Percentiles rank a stretch among this genome's conserved stretches.
Conservation (phyloP, 2,329 filamentous ascomycete genomes). For the Hypocreales sp. region DNA sequence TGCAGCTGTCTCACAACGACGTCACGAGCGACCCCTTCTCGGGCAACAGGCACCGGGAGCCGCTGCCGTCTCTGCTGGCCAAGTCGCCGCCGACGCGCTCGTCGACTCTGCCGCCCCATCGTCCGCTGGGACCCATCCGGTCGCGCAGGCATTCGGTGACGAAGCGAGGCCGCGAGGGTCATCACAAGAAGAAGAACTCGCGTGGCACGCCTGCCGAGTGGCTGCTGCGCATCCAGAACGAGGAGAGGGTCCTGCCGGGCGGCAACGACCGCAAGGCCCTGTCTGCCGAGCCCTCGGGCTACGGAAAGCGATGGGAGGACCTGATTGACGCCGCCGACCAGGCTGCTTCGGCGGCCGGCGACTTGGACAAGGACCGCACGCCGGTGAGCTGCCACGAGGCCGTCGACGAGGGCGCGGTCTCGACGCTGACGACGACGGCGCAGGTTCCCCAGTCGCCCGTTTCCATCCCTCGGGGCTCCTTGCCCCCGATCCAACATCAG, state of each 20-base stretch:
- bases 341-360: conserved; percentile 75
- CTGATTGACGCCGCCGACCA: conserved; percentile 71
- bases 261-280: conserved; percentile 68
- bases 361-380: conserved; percentile 78
- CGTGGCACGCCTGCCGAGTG: conserved; percentile 53
- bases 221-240: conserved; percentile 40
- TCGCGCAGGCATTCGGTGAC: conserved; percentile 78
- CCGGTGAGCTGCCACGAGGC: conserved; percentile 43
- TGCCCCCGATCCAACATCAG: conserved; percentile 45
- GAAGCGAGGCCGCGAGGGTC: conserved; percentile 58
- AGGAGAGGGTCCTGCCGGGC: conserved; percentile 47
- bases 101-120: conserved; percentile 73
- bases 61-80: conserved; percentile 68
- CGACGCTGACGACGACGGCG: neutral
- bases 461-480: conserved; percentile 44
- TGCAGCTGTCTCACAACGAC: conserved; percentile 40
- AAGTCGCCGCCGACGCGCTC: conserved; percentile 77
- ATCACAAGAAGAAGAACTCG: conserved; percentile 70
- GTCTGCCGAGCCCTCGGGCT: conserved; percentile 69
- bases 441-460: conserved; percentile 51
- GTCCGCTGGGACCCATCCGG: conserved; percentile 53
- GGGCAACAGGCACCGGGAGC: conserved; percentile 48
- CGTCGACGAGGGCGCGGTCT: neutral
- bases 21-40: conserved; percentile 63
- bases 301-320: conserved; percentile 90